Evolutionary conservation across 495 filamentous ascomycete genomes (phyloP), one percentile per base, ranked within the genome.

Genomic region (Penicillium antarcticum): DNA sequence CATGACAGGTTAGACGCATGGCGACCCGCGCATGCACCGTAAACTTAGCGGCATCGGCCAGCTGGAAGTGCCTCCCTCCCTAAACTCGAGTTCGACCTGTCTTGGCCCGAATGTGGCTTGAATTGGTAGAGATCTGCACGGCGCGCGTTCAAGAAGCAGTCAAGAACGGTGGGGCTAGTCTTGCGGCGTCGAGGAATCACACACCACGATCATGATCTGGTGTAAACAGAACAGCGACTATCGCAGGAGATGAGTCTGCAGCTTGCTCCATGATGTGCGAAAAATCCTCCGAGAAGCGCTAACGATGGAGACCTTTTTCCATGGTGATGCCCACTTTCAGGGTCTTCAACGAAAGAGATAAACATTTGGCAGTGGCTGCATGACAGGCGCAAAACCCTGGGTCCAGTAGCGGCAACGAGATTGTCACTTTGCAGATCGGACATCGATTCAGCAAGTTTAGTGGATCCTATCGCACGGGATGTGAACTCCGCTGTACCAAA

Each of bases 111-210:
- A 16, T 24, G 42, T 54, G 60, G 56, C 56, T 60, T 31, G 26
- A 10, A 45, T 39, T 9, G 35, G 52, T 52, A 45, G 35, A 32
- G 57, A 56, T 60, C 57, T 53, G 57, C 57, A 63, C 45, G 54
- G 42, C 36, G 42, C 26, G 37, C 37, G 33, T 36, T 19, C 57
- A 52, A 24, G 52, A 61, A 51, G 45, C 34, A 58, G 51, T 51
- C 45, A 58, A 63, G 57, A 61, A 63, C 57, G 57, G 61, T 60
- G 57, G 57, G 45, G 51, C 45, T 29, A 24, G 34, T 9, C 42
- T 40, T 8, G 11, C 44, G 26, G n/a, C n/a, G 23, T 43, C 39
- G 41, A 29, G 39, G 56, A 63, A 57, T 60, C 53, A 60, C 18
- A 44, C 37, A 35, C 29, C 31, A 26, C 42, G 48, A 53, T 58